These are phyloP conservation scores for Leishmania guyanensis DNA, from an alignment of 208 protist species.

Conservation along the genomic window DNA sequence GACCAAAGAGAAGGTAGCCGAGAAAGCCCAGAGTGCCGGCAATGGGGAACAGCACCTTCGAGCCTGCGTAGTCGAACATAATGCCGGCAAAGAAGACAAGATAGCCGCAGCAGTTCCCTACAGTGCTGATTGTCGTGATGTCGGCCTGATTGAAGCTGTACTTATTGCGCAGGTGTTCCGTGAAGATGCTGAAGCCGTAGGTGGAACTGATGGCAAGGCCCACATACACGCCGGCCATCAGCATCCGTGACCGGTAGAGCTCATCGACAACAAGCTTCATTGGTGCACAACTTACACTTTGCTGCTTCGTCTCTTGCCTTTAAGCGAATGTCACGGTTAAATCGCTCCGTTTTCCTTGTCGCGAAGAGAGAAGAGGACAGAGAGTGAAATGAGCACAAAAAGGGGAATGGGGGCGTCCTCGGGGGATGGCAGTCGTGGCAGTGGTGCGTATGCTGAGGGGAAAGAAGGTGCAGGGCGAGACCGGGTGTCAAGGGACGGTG, in stretches of 20 bases:
- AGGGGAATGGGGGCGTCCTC: neutral
- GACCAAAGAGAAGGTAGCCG: slow-evolving; percentile 67
- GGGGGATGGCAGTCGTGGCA: neutral
- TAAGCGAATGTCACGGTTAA: neutral
- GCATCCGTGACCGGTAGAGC: slow-evolving; percentile 72
- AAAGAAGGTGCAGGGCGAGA: neutral
- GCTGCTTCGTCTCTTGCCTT: neutral
- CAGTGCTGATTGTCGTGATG: slow-evolving; percentile 86
- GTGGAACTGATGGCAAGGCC: slow-evolving; percentile 71
- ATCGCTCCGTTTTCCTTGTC: neutral
- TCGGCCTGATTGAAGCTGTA: slow-evolving; percentile 68
- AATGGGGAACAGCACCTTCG: slow-evolving; percentile 51
- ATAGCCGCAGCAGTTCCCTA: slow-evolving; percentile 69
- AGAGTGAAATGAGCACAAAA: neutral
- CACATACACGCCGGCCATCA: slow-evolving; percentile 65
- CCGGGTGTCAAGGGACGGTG: neutral
- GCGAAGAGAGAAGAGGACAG: neutral
- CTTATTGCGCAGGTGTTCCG: slow-evolving; percentile 47
- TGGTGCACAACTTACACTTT: slow-evolving; percentile 7
- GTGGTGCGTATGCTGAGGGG: neutral
- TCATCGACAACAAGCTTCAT: slow-evolving; percentile 70
- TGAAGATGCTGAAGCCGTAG: slow-evolving; percentile 81
- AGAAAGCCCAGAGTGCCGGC: slow-evolving; percentile 46
- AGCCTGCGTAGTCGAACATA: slow-evolving; percentile 74
- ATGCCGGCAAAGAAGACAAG: slow-evolving; percentile 66